phyloP scores from a whole-genome alignment of 495 filamentous ascomycete genomes.

The Chaetomidium leptoderma region DNA sequence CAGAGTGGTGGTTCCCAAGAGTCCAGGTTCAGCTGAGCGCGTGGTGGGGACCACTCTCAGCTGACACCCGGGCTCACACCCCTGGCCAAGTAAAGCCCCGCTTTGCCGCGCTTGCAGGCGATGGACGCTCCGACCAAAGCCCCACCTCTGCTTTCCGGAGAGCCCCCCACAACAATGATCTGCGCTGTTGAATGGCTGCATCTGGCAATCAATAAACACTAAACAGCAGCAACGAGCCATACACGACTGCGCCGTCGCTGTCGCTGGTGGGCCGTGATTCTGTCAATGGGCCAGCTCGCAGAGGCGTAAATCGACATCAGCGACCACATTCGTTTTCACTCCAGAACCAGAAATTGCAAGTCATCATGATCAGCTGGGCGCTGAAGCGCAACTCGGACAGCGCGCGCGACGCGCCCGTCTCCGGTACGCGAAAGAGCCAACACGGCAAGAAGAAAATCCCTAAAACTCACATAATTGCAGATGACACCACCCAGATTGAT shows the following conservation, averaged over 20 bases:
- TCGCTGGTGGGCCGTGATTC: not conserved
- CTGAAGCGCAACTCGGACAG: conserved; percentile 39
- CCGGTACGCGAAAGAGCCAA: conserved; percentile 20
- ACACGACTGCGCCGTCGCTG: not conserved
- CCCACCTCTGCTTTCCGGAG: not conserved
- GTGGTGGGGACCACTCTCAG: no score
- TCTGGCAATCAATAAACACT: conserved; percentile 17
- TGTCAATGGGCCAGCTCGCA: not conserved
- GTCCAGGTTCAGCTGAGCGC: no score
- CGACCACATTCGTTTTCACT: not conserved
- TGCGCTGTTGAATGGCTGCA: conserved; percentile 5
- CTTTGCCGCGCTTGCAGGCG: not conserved
- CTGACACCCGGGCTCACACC: no score
- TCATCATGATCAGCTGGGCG: conserved; percentile 55
- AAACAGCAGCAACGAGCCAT: not conserved
- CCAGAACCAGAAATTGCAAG: not conserved
- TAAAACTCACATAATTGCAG: conserved; percentile 24
- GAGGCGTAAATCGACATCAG: not conserved
- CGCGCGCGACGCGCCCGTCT: conserved; percentile 30
- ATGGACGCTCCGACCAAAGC: not conserved
- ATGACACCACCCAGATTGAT: conserved; percentile 52
- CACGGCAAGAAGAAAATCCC: no score
- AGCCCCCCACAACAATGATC: conserved; percentile 14
- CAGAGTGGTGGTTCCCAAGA: no score
- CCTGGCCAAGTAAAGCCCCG: not conserved